Base-by-base conservation (phyloP, 2,329 filamentous ascomycete genomes). In the Aureobasidium pullulans region DNA sequence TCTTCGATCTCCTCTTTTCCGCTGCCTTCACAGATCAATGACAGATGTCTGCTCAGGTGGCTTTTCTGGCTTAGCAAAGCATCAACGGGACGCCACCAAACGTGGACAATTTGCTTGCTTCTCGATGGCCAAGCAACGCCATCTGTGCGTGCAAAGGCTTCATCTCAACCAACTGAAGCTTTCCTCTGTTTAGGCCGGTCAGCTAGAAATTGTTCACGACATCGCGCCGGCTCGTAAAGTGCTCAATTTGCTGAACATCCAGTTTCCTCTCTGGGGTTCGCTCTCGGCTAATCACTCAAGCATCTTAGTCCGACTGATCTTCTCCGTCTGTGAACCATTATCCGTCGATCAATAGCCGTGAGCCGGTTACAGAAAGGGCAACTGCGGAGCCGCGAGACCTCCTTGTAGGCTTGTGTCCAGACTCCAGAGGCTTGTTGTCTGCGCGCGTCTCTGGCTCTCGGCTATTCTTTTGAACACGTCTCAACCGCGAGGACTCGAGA, bases 341-440 rank as follows among this genome's bases (percentile, higher is more conserved):
- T 56, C 32, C 29, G 54, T 48, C 54, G 43, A 57, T 40, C 54
- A 28, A 57, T n/a, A 57, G 54, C 54, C 54, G 43, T 15, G 9
- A 40, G 43, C 43, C 54, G 34, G 29, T 32, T n/a, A 15, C 15
- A 46, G 7, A 40, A 16, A 54, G 13, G 34, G 32, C 32, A 34
- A 48, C 15, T 19, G 32, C 19, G n/a, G 42, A 57, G 54, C 54
- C 34, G 54, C 54, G 40, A 8, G 23, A 32, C 10, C 37, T 16
- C 19, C 23, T 39, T 11, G 15, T 31, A 23, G 23, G 23, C 23
- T 23, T 23, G 23, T 23, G 23, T 23, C 3, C 23, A 23, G 23
- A 23, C 23, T 23, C 13, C 8, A 36, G 13, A 13, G 8, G 34
- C 23, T 8, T 19, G 32, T 23, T 23, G 19, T 10, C 34, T 39